Base-by-base conservation (phyloP, 495 filamentous ascomycete species). In the Aspergillus haitiensis region DNA sequence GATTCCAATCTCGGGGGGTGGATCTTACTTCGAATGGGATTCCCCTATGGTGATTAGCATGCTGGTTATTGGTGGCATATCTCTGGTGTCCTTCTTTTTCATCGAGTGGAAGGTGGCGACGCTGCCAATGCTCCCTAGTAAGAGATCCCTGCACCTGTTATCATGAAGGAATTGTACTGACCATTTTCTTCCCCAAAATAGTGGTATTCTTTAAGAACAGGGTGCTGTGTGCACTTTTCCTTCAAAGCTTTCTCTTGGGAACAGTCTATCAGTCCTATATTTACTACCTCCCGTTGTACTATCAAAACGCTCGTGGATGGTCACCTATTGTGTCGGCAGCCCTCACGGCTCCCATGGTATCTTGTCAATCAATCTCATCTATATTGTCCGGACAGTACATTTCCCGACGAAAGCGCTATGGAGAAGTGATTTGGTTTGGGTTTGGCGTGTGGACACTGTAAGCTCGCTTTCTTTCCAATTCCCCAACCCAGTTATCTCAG, bases 1-100 rank as follows among this genome's bases (percentile, higher is more conserved):
- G 46, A 85, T 87, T 59, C 84, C 85, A 13, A 80, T 88, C 33
- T 86, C 84, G 11, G 85, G 84, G 5, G 84, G 82, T 27, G 85
- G 86, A 0, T 80, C 79, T 5, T 83, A 82, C 55, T 87, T 86
- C 58, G 65, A 75, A 6, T 88, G 84, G 85, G 64, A 80, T 51
- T 86, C 83, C 3, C 71, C 83, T 0, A 76, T 87, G 73, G 79
- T 87, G 4, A 86, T 89, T 35, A 78, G 78, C 46, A 86, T 88
- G 82, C 75, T 89, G 34, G 67, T 70, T 1, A 75, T 87, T 32
- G 82, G 84, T 34, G 68, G 66, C 5, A 70, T 77, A 21, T 70
- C 74, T 0, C 63, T 81, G 32, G 45, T 82, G 42, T 65, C 73
- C 0, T 88, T 86, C 61, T 55, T 82, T 21, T 61, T 85, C 7